A percentile compares a stretch with the other conserved stretches of the same genome.
These are phyloP conservation scores for Heterococcus sp. DNA, from an alignment of 108 stramenopile species.

Conservation along the genomic window DNA sequence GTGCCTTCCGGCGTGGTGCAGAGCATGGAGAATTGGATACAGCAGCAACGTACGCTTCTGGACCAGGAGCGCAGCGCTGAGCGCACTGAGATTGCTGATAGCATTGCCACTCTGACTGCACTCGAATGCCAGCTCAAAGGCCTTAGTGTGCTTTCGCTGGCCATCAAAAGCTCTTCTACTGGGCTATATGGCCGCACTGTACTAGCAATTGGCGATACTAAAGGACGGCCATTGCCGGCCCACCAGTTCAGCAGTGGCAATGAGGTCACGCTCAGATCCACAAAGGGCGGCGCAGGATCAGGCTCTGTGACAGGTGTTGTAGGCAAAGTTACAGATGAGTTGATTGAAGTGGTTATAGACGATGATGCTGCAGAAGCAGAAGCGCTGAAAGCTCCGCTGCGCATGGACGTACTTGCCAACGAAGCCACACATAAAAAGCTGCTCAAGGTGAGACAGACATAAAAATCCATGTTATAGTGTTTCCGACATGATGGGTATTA, in stretches of 20 bases:
- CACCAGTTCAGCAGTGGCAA: constrained; percentile 39
- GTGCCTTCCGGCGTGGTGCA: not conserved
- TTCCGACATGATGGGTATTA: too few relatives aligned
- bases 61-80: constrained; percentile 41
- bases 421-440: constrained; percentile 48
- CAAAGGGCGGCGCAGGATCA: constrained; percentile 26
- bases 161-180: constrained; percentile 21
- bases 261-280: constrained; percentile 32
- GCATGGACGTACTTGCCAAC: constrained; percentile 48
- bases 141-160: constrained; percentile 27
- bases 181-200: constrained; percentile 42
- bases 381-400: constrained; percentile 17
- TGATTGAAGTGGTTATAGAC: constrained; percentile 26
- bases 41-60: constrained; percentile 21
- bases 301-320: constrained; percentile 22
- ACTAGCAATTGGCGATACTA: constrained; percentile 28
- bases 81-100: constrained; percentile 24
- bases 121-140: constrained; percentile 45
- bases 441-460: constrained; percentile 12
- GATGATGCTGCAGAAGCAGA: constrained; percentile 21
- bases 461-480: too few relatives aligned
- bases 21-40: constrained; percentile 10
- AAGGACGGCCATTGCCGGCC: constrained; percentile 24
- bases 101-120: constrained; percentile 25
- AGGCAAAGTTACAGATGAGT: constrained; percentile 16